A percentile compares a stretch with the other conserved stretches of the same genome.
phyloP scores from a whole-genome alignment of 83 land plant genomes.

The Larix sibirica region DNA sequence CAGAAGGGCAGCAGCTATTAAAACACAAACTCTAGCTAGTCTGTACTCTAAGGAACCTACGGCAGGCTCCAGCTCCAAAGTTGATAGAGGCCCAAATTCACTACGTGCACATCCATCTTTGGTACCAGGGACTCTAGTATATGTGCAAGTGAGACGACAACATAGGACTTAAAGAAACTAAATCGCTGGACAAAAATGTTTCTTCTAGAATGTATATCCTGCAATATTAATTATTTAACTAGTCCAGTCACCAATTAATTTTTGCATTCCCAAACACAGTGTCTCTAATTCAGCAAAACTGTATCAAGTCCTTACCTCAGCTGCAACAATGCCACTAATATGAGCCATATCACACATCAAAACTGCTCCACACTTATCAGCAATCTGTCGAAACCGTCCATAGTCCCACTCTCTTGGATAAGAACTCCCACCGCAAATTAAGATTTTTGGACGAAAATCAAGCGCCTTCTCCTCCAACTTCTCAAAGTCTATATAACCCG shows the following conservation, averaged over 20 bases:
- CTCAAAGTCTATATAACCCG: constrained; percentile 88
- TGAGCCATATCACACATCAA: constrained; percentile 99
- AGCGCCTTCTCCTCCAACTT: constrained; percentile 83
- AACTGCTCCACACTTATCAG: constrained; percentile 89
- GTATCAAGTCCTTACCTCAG: constrained; percentile 51
- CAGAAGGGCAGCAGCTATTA: not conserved
- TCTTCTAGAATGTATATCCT: not conserved
- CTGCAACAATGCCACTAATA: constrained; percentile 89
- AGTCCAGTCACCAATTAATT: not conserved
- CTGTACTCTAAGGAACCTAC: not conserved
- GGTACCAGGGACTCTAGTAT: not conserved
- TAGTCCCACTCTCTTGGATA: constrained; percentile 95
- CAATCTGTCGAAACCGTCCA: constrained; percentile 75
- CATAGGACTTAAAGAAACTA: not conserved
- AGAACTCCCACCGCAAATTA: constrained; percentile 96
- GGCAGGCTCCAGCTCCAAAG: not conserved
- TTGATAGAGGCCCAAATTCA: not conserved
- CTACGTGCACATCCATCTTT: not conserved
- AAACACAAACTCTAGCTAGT: not conserved
- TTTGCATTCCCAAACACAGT: not conserved
- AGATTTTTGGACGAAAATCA: constrained; percentile 80
- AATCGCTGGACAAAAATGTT: not conserved
- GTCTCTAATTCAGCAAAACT: not conserved
- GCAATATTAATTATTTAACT: not conserved
- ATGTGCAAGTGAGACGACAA: not conserved